These are phyloP conservation scores for Wickerhamiella spandovensis DNA, from an alignment of 805 yeast species.

Conservation along the genomic window DNA sequence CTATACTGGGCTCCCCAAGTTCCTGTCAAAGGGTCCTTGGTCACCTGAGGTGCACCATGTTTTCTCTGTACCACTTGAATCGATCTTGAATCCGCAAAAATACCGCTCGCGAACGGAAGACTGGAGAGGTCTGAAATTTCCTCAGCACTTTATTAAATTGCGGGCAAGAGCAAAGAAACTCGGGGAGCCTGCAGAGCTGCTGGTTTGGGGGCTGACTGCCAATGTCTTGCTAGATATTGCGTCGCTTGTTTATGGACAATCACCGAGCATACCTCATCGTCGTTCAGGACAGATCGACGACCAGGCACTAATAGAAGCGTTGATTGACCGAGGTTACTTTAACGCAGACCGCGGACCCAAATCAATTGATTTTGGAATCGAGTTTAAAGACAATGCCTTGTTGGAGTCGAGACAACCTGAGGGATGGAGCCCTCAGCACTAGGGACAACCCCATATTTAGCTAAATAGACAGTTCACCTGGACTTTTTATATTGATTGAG, in stretches of 20 bases:
- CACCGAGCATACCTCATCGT: slow-evolving; percentile 25
- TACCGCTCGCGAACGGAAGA: slow-evolving; percentile 18
- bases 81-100: slow-evolving; percentile 15
- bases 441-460: too few relatives aligned
- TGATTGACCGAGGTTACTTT: slow-evolving; percentile 9
- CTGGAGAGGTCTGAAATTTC: slow-evolving; percentile 25
- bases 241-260: slow-evolving; percentile 20
- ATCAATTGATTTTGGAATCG: not conserved
- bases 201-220: slow-evolving; percentile 33
- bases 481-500: too few relatives aligned
- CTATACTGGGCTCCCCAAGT: slow-evolving; percentile 11
- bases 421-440: not conserved
- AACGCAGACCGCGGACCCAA: not conserved
- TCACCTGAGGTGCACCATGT: slow-evolving; percentile 24
- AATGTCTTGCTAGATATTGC: slow-evolving; percentile 29
- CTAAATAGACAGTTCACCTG: too few relatives aligned
- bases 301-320: slow-evolving; percentile 18
- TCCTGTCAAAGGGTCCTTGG: slow-evolving; percentile 8
- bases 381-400: not conserved
- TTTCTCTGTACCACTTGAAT: slow-evolving; percentile 18
- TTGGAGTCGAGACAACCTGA: not conserved
- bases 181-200: slow-evolving; percentile 21
- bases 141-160: slow-evolving; percentile 23
- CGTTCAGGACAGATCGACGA: slow-evolving; percentile 20
- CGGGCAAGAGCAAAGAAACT: slow-evolving; percentile 17